These are phyloP conservation scores for Sporothrix schenckii DNA, from an alignment of 2,329 filamentous ascomycete species.

Conservation along the genomic window DNA sequence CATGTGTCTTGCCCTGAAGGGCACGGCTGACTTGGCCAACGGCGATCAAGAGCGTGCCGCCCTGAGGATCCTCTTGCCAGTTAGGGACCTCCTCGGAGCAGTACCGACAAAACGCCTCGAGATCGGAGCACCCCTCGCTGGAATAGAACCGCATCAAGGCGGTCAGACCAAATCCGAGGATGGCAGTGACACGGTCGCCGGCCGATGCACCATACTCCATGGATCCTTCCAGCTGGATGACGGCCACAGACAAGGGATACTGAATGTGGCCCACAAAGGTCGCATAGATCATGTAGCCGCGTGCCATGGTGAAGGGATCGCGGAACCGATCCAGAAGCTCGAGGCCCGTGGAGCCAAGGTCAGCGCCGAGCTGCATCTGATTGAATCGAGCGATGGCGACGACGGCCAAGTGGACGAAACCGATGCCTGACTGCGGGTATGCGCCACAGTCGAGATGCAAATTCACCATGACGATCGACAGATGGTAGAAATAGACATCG, in stretches of 20 bases:
- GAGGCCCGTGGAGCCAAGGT: constrained; percentile 65
- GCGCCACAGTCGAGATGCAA: constrained; percentile 65
- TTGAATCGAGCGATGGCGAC: constrained; percentile 71
- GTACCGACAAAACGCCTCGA: constrained; percentile 71
- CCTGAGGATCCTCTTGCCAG: constrained; percentile 71
- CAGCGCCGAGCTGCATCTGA: constrained; percentile 67
- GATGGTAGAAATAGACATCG: constrained; percentile 70
- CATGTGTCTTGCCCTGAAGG: constrained; percentile 71
- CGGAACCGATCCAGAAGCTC: constrained; percentile 65
- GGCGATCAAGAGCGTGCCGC: constrained; percentile 69
- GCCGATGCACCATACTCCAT: constrained; percentile 67
- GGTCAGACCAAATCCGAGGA: constrained; percentile 70
- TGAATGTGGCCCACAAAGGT: constrained; percentile 72
- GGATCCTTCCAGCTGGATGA: constrained; percentile 64
- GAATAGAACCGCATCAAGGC: constrained; percentile 70
- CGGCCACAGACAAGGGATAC: constrained; percentile 60
- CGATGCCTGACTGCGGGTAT: constrained; percentile 70
- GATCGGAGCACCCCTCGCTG: constrained; percentile 68
- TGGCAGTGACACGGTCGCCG: constrained; percentile 71
- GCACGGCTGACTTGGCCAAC: constrained; percentile 69
- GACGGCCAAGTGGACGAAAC: constrained; percentile 68
- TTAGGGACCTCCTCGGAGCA: constrained; percentile 73
- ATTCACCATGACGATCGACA: constrained; percentile 67
- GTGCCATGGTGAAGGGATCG: constrained; percentile 67
- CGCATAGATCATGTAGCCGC: constrained; percentile 69